Conservation (phyloP, 2,329 filamentous ascomycete species). For the Fusarium papillatum region DNA sequence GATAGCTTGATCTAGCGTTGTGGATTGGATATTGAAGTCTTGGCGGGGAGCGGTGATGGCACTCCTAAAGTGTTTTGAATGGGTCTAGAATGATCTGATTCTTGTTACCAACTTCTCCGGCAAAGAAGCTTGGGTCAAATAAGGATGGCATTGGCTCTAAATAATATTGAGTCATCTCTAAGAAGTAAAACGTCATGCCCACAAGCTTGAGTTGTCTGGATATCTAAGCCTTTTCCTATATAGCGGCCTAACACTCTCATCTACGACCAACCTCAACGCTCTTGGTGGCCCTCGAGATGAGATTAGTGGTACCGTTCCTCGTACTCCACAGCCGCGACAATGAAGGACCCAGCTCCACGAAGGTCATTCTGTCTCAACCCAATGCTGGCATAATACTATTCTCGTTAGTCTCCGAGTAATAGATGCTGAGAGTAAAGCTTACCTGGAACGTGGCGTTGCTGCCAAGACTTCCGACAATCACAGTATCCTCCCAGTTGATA, state of each 20-base stretch:
- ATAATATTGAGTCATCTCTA: neutral
- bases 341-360: slow-evolving; percentile 41
- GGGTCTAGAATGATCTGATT: neutral
- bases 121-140: neutral
- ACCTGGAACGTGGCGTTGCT: slow-evolving; percentile 65
- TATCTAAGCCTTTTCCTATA: neutral
- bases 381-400: slow-evolving; percentile 46
- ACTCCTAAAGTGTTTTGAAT: too few species aligned
- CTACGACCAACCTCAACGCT: neutral
- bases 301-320: slow-evolving; percentile 21
- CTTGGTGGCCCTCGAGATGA: neutral
- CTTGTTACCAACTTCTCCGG: neutral
- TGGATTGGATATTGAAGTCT: neutral
- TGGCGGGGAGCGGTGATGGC: neutral
- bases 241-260: neutral
- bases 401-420: neutral
- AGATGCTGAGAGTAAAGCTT: slow-evolving; percentile 17
- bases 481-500: slow-evolving; percentile 64
- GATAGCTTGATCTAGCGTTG: neutral
- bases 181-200: neutral
- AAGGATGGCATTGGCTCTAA: neutral
- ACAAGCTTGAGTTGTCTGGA: neutral
- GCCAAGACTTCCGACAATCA: slow-evolving; percentile 63
- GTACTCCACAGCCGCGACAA: slow-evolving; percentile 41
- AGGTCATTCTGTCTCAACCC: slow-evolving; percentile 40